Evolutionary conservation across 805 yeast genomes (phyloP), one percentile per base, ranked within the genome.

Genomic region (Cyberlindnera maclurae): DNA sequence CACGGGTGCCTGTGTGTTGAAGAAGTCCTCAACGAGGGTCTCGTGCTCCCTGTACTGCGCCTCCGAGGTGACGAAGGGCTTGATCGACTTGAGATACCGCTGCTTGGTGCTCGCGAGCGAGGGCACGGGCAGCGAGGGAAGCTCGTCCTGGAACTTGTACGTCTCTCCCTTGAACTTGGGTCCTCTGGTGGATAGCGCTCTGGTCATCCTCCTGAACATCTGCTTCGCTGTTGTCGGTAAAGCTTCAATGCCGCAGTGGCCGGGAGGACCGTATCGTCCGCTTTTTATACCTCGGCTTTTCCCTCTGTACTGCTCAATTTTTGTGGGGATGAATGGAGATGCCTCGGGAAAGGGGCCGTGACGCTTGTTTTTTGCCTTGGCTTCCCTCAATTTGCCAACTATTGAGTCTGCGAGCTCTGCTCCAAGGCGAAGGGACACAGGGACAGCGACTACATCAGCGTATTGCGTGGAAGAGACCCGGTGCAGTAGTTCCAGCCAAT

Each of bases 81-180:
- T 73, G 34, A 90, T 74, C 2, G 94, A 74, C 45, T 72, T 67
- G 54, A 89, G 68, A 60, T 86, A 90, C 43, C 75, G 74, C 10
- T 65, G 59, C 32, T 83, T 72, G 4, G 97, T 86, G 38, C 78
- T 76, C 40, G 76, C 70, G 41, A 90, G 68, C 1, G 79, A 63
- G 2, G 98, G 98, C 6, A 90, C 95, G 0, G 97, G 97, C 49
- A 90, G 72, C 36, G 76, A 70, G 6, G 97, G 97, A 38, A 90
- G 72, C 33, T 76, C 64, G 30, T 71, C 67, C 59, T 89, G 96
- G 64, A 69, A 76, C 47, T 79, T 73, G 64, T 67, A 85, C 44
- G 90, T 77, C 43, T 73, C 75, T 29, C 93, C 95, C 51, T 75
- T 75, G 49, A 57, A 62, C 33, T 39, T 39, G 7, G 36, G 41